These are phyloP conservation scores for Strobilomyces dryophilus DNA, from an alignment of 768 basidiomycete species.

Conservation along the genomic window DNA sequence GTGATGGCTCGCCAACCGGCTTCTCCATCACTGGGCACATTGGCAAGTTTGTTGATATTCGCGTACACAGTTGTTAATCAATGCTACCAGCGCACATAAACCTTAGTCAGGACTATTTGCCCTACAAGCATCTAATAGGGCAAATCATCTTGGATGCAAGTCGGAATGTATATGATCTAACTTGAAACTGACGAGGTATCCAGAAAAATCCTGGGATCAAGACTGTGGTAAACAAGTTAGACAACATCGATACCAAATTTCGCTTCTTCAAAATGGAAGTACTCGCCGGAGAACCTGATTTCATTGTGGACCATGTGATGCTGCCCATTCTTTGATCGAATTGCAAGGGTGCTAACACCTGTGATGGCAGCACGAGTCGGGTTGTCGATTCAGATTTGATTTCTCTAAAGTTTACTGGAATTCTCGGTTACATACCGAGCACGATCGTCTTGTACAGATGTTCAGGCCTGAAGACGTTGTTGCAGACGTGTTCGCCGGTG, in stretches of 20 bases:
- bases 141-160: conserved; percentile 88
- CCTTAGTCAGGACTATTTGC: conserved; percentile 83
- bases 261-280: conserved; percentile 97
- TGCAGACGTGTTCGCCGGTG: conserved; percentile 94
- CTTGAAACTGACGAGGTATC: conserved; percentile 6
- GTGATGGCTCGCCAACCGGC: conserved; percentile 76
- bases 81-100: conserved; percentile 77
- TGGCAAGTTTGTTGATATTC: conserved; percentile 45
- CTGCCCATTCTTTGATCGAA: neutral
- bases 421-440: conserved; percentile 89
- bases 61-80: conserved; percentile 1
- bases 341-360: neutral
- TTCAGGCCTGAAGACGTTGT: conserved; percentile 78
- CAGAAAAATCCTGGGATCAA: conserved; percentile 83
- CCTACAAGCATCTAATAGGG: conserved; percentile 88
- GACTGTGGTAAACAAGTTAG: conserved; percentile 95
- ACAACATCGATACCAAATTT: conserved; percentile 80
- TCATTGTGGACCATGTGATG: conserved; percentile 81
- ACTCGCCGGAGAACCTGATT: conserved; percentile 85
- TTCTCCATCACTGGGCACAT: conserved; percentile 91
- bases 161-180: conserved; percentile 1
- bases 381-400: conserved; percentile 88
- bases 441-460: conserved; percentile 72
- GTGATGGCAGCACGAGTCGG: conserved; percentile 65
- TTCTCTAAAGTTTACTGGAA: conserved; percentile 98